Base-by-base conservation (phyloP, 2,329 filamentous ascomycete genomes). In the Cladorrhinum sp. region DNA sequence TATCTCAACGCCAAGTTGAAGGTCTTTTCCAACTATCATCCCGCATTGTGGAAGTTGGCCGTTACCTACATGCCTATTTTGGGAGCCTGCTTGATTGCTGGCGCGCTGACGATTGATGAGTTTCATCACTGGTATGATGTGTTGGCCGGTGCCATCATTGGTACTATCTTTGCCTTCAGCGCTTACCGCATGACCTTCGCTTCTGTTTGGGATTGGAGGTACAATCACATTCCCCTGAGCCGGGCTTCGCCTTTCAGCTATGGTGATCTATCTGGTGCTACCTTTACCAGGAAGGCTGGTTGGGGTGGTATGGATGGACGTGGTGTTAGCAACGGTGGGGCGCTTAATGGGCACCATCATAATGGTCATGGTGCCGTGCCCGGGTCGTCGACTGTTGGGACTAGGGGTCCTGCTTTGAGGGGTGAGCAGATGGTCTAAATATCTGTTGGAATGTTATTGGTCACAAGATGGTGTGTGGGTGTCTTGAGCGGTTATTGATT, bases 1-100 rank as follows among this genome's bases (percentile, higher is more conserved):
- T 92, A 91, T 75, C 82, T 92, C 50, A 92, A 92, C 72, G 89
- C 87, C 52, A 92, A 92, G 77, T 80, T 92, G 65, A 92, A 91
- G 79, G 82, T 91, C 59, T 91, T 86, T 67, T 77, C 83, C 64
- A 88, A 90, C 77, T 88, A 89, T 71, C 88, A 91, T 69, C 84
- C 89, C 0, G 79, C 85, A 12, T 85, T 90, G 81, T 0, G 88
- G 89, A 91, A 91, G 75, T 74, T 91, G 12, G 77, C 88, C 29
- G 81, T 79, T 16, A 76, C 85, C 23, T 89, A 88, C 67, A 80
- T 84, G 0, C 89, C 89, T 0, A 74, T 92, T 2, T 82, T 92
- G 0, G 86, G 85, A 2, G 88, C 88, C 0, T 79, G 79, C 2
- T 76, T 92, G 2, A 90, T 92, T 49, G 87, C 82, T 1, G 88